These are phyloP conservation scores for Fomitopsis palustris DNA, from an alignment of 1,284 basidiomycete genomes.

Conservation along the genomic window DNA sequence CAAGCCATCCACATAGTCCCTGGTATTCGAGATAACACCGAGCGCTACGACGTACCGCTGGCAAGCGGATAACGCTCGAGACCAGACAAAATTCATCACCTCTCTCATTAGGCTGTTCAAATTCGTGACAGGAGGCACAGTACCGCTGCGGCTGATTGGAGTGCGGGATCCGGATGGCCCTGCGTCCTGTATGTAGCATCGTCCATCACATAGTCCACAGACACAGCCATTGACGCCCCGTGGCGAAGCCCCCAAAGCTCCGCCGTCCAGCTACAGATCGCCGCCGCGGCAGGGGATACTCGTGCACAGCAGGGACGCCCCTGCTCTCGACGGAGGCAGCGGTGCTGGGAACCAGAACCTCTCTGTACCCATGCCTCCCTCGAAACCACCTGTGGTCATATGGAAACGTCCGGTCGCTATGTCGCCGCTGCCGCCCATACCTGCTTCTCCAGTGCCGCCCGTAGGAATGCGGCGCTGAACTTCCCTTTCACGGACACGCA, in stretches of 20 bases:
- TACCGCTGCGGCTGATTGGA: constrained; percentile 52
- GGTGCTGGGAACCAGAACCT: neutral
- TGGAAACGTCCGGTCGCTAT: constrained; percentile 7
- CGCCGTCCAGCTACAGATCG: neutral
- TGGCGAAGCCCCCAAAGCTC: neutral
- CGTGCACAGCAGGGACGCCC: neutral
- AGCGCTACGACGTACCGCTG: constrained; percentile 79
- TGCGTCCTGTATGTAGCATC: constrained; percentile 29
- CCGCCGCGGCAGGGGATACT: neutral
- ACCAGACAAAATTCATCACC: constrained; percentile 73
- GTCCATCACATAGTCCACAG: neutral
- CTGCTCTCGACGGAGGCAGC: neutral
- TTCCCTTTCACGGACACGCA: neutral
- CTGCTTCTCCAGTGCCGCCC: constrained; percentile 1
- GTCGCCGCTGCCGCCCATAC: constrained; percentile 5
- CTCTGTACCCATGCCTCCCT: neutral
- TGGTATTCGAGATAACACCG: constrained; percentile 75
- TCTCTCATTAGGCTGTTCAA: constrained; percentile 68
- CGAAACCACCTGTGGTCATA: constrained; percentile 4
- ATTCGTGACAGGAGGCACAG: constrained; percentile 49
- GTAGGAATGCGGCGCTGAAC: neutral
- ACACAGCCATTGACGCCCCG: neutral
- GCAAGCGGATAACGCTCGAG: constrained; percentile 75
- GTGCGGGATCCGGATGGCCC: constrained; percentile 40
- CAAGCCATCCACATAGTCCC: constrained; percentile 17